phyloP scores from a whole-genome alignment of 805 yeast genomes.

The Wickerhamiella parazyma region DNA sequence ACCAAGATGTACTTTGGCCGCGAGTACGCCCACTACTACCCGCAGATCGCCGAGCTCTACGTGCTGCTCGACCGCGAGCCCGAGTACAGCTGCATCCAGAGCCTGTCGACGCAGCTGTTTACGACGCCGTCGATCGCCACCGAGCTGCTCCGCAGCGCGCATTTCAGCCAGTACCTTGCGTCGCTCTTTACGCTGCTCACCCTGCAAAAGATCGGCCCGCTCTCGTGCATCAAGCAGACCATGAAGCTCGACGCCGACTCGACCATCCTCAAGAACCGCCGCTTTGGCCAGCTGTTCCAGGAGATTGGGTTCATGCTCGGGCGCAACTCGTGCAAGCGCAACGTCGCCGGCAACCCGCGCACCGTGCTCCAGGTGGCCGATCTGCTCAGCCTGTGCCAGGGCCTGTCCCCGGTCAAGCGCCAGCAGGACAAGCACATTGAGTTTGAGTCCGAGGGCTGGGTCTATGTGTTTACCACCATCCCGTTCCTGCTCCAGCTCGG shows the following conservation, averaged over 20 bases:
- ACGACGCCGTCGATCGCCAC: constrained; percentile 76
- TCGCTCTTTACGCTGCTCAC: constrained; percentile 52
- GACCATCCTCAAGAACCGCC: constrained; percentile 41
- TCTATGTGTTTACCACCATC: constrained; percentile 51
- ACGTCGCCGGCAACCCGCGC: constrained; percentile 32
- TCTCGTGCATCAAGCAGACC: constrained; percentile 29
- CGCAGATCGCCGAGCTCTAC: constrained; percentile 56
- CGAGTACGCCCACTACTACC: constrained; percentile 76
- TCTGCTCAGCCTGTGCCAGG: constrained; percentile 56
- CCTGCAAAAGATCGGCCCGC: constrained; percentile 32
- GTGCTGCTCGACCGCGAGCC: constrained; percentile 75
- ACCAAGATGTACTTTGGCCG: constrained; percentile 50
- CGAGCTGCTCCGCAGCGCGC: constrained; percentile 48
- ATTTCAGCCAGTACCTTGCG: constrained; percentile 46
- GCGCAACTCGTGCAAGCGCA: constrained; percentile 44
- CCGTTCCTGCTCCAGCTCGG: constrained; percentile 48
- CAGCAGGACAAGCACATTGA: constrained; percentile 76
- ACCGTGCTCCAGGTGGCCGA: constrained; percentile 51
- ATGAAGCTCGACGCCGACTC: constrained; percentile 22
- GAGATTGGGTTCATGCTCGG: constrained; percentile 69
- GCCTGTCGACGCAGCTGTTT: constrained; percentile 71
- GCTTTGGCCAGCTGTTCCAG: constrained; percentile 65
- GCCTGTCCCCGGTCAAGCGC: constrained; percentile 58
- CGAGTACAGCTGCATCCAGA: constrained; percentile 58
- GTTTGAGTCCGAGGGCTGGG: constrained; percentile 77